Percentiles rank a stretch among this genome's conserved stretches.
These are phyloP conservation scores for Yarrowia sp. DNA, from an alignment of 805 yeast genomes.

Conservation along the genomic window DNA sequence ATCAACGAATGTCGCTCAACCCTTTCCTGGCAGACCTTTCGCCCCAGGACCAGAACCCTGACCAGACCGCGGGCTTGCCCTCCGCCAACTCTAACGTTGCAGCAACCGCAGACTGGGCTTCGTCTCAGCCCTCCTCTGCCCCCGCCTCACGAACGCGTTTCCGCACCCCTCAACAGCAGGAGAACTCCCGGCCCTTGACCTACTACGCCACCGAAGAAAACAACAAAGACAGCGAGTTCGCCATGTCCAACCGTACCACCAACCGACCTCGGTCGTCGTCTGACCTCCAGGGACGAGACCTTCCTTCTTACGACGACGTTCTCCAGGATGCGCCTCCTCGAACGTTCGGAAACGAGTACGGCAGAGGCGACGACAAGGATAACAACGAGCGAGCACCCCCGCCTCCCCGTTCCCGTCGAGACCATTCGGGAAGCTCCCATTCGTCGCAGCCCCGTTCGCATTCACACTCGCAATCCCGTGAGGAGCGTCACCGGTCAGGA, in stretches of 20 bases:
- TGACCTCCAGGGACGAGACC: constrained; percentile 10
- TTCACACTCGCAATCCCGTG: constrained; percentile 20
- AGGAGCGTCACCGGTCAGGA: constrained; percentile 2
- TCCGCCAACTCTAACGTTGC: constrained; percentile 22
- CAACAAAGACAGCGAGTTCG: not conserved
- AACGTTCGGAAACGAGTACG: constrained; percentile 19
- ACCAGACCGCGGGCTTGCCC: not conserved
- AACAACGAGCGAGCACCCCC: not conserved
- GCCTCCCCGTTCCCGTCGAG: not conserved
- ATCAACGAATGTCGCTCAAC: constrained; percentile 20
- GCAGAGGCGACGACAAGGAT: constrained; percentile 21
- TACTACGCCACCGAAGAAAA: constrained; percentile 9
- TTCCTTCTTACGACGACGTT: constrained; percentile 21
- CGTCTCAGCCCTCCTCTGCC: constrained; percentile 19
- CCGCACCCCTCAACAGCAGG: not conserved
- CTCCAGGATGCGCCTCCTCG: constrained; percentile 24
- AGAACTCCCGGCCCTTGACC: constrained; percentile 4
- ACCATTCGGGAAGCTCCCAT: not conserved
- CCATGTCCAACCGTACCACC: constrained; percentile 7
- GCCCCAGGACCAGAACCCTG: constrained; percentile 4
- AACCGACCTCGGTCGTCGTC: constrained; percentile 13
- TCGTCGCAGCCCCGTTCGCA: constrained; percentile 20
- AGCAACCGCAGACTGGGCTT: constrained; percentile 13
- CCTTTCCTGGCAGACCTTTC: constrained; percentile 21
- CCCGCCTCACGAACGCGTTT: constrained; percentile 15